These are phyloP conservation scores for Flammula alnicola DNA, from an alignment of 1,284 basidiomycete species.

Conservation along the genomic window DNA sequence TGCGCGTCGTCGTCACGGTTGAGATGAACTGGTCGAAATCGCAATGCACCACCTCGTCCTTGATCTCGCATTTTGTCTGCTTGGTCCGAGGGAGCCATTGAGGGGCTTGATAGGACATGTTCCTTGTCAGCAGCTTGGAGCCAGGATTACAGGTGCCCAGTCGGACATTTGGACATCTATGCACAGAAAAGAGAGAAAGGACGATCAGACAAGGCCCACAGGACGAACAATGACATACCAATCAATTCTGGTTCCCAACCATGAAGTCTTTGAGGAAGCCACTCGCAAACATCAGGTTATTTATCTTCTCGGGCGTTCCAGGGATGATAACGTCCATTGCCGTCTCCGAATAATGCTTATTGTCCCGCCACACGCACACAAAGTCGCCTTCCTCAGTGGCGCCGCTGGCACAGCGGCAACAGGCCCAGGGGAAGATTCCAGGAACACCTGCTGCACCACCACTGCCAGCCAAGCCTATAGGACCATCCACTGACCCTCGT, in stretches of 20 bases:
- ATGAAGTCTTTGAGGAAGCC: conserved; percentile 97
- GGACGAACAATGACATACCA: conserved; percentile 55
- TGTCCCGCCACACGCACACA: conserved; percentile 77
- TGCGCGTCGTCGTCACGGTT: conserved; percentile 89
- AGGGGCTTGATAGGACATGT: conserved; percentile 97
- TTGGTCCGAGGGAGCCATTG: conserved; percentile 89
- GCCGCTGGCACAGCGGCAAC: conserved; percentile 13
- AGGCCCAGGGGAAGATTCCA: too few species aligned
- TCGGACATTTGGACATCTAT: conserved; percentile 93
- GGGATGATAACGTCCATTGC: conserved; percentile 84
- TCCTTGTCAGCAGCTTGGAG: conserved; percentile 78
- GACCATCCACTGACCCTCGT: conserved; percentile 36
- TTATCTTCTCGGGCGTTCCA: conserved; percentile 92
- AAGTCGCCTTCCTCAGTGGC: conserved; percentile 66
- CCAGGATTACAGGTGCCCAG: conserved; percentile 73
- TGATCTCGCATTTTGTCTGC: conserved; percentile 93
- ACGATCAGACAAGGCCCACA: conserved; percentile 4
- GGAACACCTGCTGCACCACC: too few species aligned
- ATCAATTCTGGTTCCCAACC: conserved; percentile 87
- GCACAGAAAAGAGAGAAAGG: neutral
- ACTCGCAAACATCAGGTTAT: conserved; percentile 95
- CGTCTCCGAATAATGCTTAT: conserved; percentile 74
- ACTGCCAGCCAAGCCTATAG: too few species aligned
- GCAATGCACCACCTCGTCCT: conserved; percentile 81
- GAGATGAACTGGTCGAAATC: conserved; percentile 88